Evolutionary conservation across 345 rosid genomes (phyloP), one percentile per base, ranked within the genome.

Genomic region (Salix brachista): DNA sequence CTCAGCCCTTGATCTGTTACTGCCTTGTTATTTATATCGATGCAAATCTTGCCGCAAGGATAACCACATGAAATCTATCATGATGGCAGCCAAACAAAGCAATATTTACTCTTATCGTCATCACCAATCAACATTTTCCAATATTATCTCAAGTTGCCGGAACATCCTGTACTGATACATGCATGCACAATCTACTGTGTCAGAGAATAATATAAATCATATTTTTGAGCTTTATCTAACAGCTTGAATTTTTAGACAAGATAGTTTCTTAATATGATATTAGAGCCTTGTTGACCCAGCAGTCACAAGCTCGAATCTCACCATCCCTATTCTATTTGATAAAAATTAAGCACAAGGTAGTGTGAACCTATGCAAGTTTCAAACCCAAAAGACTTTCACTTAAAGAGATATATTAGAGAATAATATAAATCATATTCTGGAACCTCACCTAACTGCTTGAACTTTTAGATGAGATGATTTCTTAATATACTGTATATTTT

Each of bases 41-140:
- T 54, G 82, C 65, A 48, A 79, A 67, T 74, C 70, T 61, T 60
- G 52, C 56, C 72, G 65, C 79, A 41, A 65, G 71, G 44, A 68
- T 74, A 83, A 74, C 81, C 80, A 74, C 32, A 70, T 58, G 80
- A 78, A 79, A 76, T 76, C 64, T 78, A 78, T 21, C 9, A 12
- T 21, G 16, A 42, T 26, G 39, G 71, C 64, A 73, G 79, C 75
- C 75, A 77, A 64, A 36, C 56, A 62, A 56, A 9, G 52, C 48
- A 19, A 41, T 21, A 50, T 76, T 73, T 74, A 65, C 64, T 73
- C 52, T 64, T 56, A 18, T 39, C 62, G 12, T 37, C 81, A 56
- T 78, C 76, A 48, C n/a, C 81, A 42, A 79, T 77, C 77, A 67
- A 44, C 65, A 52, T 50, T 42, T 18, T 32, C 36, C 34, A 32